Base-by-base conservation (phyloP, 2,329 filamentous ascomycete genomes). In the Blastomyces gilchristii region DNA sequence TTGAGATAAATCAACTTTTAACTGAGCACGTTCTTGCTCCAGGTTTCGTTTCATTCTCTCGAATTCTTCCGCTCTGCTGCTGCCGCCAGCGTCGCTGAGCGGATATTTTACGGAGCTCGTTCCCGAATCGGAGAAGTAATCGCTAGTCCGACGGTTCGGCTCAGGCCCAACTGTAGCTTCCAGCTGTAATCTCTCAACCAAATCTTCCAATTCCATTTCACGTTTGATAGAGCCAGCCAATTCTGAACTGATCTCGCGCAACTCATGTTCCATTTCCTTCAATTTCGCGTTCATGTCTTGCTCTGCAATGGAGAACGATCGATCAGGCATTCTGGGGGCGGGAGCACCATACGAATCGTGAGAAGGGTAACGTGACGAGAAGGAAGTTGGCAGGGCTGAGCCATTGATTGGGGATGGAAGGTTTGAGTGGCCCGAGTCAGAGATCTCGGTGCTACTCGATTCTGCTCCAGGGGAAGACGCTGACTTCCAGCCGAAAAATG, bases 51-150 rank as follows among this genome's bases (percentile, higher is more conserved):
- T 88, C 56, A 94, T 82, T 74, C 86, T 90, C 65, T 96, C 90
- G 43, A 97, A 79, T 73, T 97, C 90, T 70, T 87, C 85, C 3
- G 82, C 69, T 68, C 81, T 84, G 41, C 76, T 77, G 56, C 83
- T 22, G n/a, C n/a, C 81, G 16, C 76, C 77, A 50, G 68, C 69
- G 64, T 83, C 80, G 57, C 90, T 87, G 65, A 83, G 79, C 1
- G 88, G 87, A 71, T 87, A 88, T 70, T 91, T 89, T 61, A 90
- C 83, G 0, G 91, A 93, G 74, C 91, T 93, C 63, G 90, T 88
- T 41, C 94, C 94, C 6, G 92, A 96, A 74, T 99, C 94, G 2
- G 94, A 99, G 74, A 94, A 99, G 78, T 99, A 97, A 77, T 99
- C 94, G 77, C 94, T 97, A 11, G 90, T 95, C 65, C 93, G 85